phyloP scores from a whole-genome alignment of 140 eudicot genomes.

The Oenanthe javanica region DNA sequence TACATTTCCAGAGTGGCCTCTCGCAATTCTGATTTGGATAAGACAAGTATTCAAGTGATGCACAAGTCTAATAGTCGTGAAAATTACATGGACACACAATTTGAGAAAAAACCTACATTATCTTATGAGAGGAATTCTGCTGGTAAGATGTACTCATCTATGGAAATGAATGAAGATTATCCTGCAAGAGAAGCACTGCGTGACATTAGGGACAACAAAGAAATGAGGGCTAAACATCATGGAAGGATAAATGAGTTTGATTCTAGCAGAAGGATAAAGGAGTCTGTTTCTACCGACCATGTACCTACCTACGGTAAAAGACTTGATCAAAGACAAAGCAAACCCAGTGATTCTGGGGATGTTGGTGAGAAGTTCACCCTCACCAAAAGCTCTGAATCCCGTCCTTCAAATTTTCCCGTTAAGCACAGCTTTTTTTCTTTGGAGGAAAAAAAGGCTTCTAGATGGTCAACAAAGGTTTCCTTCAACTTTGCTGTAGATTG shows the following conservation, averaged over 20 bases:
- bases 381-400: conserved; percentile 32
- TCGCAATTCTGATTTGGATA: conserved; percentile 34
- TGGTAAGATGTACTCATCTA: conserved; percentile 31
- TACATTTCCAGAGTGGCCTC: conserved; percentile 31
- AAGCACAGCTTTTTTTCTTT: conserved; percentile 11
- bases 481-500: background rate
- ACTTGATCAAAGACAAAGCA: conserved; percentile 20
- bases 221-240: conserved; percentile 32
- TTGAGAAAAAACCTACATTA: conserved; percentile 24
- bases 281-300: conserved; percentile 30
- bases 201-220: conserved; percentile 24
- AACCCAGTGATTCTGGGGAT: conserved; percentile 26
- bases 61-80: conserved; percentile 37
- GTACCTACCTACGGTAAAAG: conserved; percentile 32
- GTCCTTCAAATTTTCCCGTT: conserved; percentile 25
- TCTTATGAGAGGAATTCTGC: conserved; percentile 26
- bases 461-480: background rate
- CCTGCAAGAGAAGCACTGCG: conserved; percentile 35
- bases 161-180: conserved; percentile 26
- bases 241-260: conserved; percentile 32
- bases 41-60: conserved; percentile 29
- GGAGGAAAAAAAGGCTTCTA: conserved; percentile 5
- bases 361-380: conserved; percentile 25
- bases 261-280: conserved; percentile 29
- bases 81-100: conserved; percentile 25